Conservation (phyloP, 257 asterid genomes). For the Mentha longifolia region DNA sequence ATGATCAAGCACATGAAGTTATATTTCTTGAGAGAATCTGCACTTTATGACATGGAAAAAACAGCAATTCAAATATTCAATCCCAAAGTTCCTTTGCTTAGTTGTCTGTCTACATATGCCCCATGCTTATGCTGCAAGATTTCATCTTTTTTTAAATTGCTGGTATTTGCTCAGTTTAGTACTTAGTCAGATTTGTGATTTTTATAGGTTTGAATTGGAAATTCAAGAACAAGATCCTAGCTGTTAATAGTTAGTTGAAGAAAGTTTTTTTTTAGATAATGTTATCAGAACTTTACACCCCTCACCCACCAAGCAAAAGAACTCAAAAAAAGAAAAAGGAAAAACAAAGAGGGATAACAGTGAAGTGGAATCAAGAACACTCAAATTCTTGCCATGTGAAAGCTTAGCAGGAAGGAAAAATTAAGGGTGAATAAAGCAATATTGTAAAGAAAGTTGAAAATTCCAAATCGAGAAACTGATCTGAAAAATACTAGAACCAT, state of each 20-base stretch:
- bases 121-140: neutral
- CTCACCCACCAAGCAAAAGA: constrained; percentile 6
- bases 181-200: constrained; percentile 7
- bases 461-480: constrained; percentile 28
- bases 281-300: constrained; percentile 6
- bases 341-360: neutral
- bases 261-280: neutral
- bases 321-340: neutral
- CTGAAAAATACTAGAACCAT: neutral
- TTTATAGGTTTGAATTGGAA: neutral
- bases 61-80: constrained; percentile 7
- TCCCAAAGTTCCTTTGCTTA: neutral
- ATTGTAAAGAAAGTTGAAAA: neutral
- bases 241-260: constrained; percentile 2
- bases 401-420: constrained; percentile 5
- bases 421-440: constrained; percentile 15
- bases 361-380: neutral
- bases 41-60: constrained; percentile 30
- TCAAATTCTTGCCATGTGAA: constrained; percentile 11
- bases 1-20: constrained; percentile 49
- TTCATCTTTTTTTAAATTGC: neutral
- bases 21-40: constrained; percentile 16
- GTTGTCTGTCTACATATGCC: neutral
- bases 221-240: neutral
- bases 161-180: neutral